phyloP scores from a whole-genome alignment of 306 rosid genomes.

The Gleditsia sinensis region DNA sequence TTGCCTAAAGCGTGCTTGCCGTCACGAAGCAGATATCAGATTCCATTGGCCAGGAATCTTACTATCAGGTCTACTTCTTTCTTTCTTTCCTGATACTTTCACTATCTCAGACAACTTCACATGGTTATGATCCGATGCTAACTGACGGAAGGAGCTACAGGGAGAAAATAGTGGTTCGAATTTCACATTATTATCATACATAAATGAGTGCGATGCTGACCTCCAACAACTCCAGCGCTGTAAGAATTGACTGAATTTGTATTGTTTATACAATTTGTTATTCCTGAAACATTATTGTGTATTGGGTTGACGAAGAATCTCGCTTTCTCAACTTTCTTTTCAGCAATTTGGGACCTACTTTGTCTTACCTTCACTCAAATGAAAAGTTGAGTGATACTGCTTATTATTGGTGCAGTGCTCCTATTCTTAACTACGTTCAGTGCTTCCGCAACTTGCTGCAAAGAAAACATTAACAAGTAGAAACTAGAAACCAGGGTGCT shows the following conservation, averaged over 20 bases:
- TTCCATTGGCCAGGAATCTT: not conserved
- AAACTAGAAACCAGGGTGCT: conserved; percentile 3
- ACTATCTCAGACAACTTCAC: conserved; percentile 20
- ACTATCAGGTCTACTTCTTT: not conserved
- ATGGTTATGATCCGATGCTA: no score
- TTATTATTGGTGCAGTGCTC: not conserved
- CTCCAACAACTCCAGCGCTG: not conserved
- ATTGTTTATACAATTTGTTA: not conserved
- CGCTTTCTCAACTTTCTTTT: not conserved
- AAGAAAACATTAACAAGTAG: conserved; percentile 1
- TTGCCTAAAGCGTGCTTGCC: no score
- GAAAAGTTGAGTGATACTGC: not conserved
- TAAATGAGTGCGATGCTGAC: conserved; percentile 29
- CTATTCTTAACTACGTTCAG: not conserved
- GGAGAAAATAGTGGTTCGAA: not conserved
- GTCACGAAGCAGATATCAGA: conserved; percentile 5
- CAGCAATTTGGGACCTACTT: not conserved
- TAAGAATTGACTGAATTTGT: conserved; percentile 4
- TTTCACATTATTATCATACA: conserved; percentile 30
- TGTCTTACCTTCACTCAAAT: not conserved
- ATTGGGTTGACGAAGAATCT: not conserved
- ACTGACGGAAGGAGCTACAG: not conserved
- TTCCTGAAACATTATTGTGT: not conserved
- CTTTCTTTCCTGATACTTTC: conserved; percentile 14
- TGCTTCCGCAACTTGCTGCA: not conserved